Percentiles rank a stretch among this genome's conserved stretches.
Evolutionary conservation across 768 basidiomycete species (phyloP).

Genomic region (Leccinum pellstonianum): DNA sequence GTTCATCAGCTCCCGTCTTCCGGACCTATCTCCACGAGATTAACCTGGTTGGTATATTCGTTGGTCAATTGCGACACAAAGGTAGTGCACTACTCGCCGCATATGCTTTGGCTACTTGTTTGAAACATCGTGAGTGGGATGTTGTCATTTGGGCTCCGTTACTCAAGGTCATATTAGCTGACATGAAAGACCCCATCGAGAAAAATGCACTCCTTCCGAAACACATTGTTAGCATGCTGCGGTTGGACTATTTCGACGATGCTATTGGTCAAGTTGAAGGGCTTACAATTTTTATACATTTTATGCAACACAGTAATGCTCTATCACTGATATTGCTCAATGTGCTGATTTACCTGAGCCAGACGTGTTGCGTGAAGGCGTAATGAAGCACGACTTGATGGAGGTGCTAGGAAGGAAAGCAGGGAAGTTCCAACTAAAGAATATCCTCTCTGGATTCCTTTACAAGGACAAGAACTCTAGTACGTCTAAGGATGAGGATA

Average conservation of each 20-base stretch:
- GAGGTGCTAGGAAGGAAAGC: conserved; percentile 10
- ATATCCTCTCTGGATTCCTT: conserved; percentile 23
- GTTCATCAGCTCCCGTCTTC: conserved; percentile 6
- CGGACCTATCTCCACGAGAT: conserved; percentile 6
- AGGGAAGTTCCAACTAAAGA: conserved; percentile 7
- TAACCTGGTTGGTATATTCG: conserved; percentile 11
- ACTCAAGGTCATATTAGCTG: conserved; percentile 5
- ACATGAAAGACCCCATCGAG: conserved; percentile 12
- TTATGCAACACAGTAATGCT: conserved; percentile 21
- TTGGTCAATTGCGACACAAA: conserved; percentile 14
- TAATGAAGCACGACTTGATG: too few species aligned
- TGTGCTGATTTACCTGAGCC: background rate
- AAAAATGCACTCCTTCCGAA: conserved; percentile 2
- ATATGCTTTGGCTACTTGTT: conserved; percentile 20
- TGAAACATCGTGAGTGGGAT: conserved; percentile 15
- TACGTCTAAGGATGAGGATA: background rate
- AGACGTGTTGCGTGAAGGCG: conserved; percentile 13
- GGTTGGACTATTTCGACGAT: conserved; percentile 25
- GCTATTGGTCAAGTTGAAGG: conserved; percentile 25
- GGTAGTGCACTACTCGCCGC: conserved; percentile 20
- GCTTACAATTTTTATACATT: conserved; percentile 22
- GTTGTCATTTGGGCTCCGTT: background rate
- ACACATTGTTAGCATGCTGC: conserved; percentile 22
- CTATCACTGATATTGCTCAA: background rate
- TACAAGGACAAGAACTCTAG: conserved; percentile 23